Conservation (phyloP, 202 grass and related monocot species). For the Zizania palustris region DNA sequence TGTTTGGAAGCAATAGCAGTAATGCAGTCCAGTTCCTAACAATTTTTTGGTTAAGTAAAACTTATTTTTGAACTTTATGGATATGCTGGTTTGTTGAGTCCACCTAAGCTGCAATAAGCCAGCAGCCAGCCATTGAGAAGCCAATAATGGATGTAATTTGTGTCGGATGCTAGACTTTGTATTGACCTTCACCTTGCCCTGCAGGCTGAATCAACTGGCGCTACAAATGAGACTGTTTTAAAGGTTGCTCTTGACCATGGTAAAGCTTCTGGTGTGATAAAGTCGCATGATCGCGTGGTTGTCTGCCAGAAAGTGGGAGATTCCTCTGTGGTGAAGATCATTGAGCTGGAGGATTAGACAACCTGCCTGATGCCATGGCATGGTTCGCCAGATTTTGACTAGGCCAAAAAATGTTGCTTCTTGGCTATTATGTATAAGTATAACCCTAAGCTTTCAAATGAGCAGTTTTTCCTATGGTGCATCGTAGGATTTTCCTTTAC, state of each 20-base stretch:
- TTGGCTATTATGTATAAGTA: constrained; percentile 48
- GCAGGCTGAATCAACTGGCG: constrained; percentile 81
- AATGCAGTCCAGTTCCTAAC: constrained; percentile 8
- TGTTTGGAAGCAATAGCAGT: not conserved
- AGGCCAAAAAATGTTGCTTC: constrained; percentile 33
- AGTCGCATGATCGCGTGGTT: constrained; percentile 84
- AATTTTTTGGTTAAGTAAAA: not conserved
- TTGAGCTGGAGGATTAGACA: constrained; percentile 85
- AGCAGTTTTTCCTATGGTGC: constrained; percentile 47
- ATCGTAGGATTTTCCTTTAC: constrained; percentile 37
- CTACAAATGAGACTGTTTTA: constrained; percentile 87
- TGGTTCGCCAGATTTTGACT: constrained; percentile 47
- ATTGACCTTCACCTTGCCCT: not conserved
- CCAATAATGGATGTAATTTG: too few species aligned
- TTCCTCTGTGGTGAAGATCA: constrained; percentile 92
- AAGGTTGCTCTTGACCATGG: constrained; percentile 96
- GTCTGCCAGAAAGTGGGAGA: constrained; percentile 91
- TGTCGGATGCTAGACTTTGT: not conserved
- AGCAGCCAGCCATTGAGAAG: too few species aligned
- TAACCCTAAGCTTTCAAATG: constrained; percentile 35
- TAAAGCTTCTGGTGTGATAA: constrained; percentile 78
- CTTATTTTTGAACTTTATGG: not conserved
- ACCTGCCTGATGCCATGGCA: constrained; percentile 23
- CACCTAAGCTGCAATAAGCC: not conserved
- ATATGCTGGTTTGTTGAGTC: not conserved